Percentiles rank a stretch among this genome's conserved stretches.
Evolutionary conservation across 2,329 filamentous ascomycete genomes (phyloP).

Genomic region (Trichoderma brevicompactum): DNA sequence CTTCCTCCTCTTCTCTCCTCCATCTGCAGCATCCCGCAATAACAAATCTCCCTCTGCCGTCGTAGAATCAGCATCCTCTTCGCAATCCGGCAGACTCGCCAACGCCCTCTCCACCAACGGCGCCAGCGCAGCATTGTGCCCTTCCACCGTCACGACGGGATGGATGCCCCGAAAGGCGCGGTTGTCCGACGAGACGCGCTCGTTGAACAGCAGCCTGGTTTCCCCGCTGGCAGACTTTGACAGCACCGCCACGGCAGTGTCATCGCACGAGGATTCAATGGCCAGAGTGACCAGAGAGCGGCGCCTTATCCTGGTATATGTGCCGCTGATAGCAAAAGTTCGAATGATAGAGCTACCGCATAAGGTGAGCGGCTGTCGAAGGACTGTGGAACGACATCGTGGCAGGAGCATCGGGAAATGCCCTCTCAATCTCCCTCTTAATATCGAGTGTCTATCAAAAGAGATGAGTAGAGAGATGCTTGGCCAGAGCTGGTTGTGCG

Average conservation of each 20-base stretch:
- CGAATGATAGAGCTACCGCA: neutral
- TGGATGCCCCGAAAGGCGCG: conserved; percentile 76
- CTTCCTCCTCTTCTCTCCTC: conserved; percentile 29
- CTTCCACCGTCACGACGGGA: conserved; percentile 73
- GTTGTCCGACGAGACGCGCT: conserved; percentile 81
- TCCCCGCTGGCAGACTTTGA: conserved; percentile 54
- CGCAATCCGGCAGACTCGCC: conserved; percentile 49
- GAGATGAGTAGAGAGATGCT: no score
- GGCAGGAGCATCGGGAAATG: neutral
- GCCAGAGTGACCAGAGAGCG: conserved; percentile 63
- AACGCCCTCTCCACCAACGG: conserved; percentile 69
- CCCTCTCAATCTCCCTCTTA: neutral
- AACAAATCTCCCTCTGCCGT: neutral
- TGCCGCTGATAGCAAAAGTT: no score
- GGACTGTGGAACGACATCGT: neutral
- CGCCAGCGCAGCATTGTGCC: conserved; percentile 74
- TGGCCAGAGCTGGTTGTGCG: no score
- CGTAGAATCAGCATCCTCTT: conserved; percentile 1
- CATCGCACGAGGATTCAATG: conserved; percentile 88
- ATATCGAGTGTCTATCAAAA: neutral
- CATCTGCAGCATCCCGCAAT: neutral
- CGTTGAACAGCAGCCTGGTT: conserved; percentile 74
- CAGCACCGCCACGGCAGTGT: conserved; percentile 86
- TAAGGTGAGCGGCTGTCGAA: neutral
- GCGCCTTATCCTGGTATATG: neutral